A percentile compares a stretch with the other conserved stretches of the same genome.
phyloP scores from a whole-genome alignment of 2,329 filamentous ascomycete genomes.

The Stagonosporopsis tanaceti region DNA sequence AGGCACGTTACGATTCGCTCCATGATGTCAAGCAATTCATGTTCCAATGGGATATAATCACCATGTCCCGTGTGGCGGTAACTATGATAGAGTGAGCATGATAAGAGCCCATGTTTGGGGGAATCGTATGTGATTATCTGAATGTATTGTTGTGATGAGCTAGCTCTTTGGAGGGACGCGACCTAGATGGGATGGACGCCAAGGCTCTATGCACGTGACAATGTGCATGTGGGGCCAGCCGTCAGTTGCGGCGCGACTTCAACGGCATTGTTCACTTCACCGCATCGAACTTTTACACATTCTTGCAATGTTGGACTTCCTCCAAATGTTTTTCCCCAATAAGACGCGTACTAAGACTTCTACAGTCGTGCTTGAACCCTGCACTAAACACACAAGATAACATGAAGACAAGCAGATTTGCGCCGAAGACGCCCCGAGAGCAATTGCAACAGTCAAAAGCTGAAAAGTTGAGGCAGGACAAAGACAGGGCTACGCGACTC shows the following conservation, averaged over 20 bases:
- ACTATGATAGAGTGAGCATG: too few species aligned
- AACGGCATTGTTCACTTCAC: not conserved
- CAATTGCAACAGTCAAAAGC: conserved; percentile 33
- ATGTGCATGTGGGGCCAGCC: not conserved
- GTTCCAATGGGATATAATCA: too few species aligned
- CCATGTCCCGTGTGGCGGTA: too few species aligned
- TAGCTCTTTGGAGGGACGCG: too few species aligned
- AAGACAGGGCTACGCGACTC: conserved; percentile 37
- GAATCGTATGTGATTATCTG: too few species aligned
- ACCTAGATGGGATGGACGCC: too few species aligned
- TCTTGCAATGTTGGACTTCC: not conserved
- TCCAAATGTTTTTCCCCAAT: not conserved
- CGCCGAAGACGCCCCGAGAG: conserved; percentile 41
- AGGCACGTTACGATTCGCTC: too few species aligned
- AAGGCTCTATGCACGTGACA: too few species aligned
- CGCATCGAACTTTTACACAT: too few species aligned
- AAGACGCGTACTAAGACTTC: not conserved
- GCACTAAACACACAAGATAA: not conserved
- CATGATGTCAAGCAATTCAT: too few species aligned
- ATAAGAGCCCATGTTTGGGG: too few species aligned
- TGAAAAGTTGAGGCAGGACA: conserved; percentile 42
- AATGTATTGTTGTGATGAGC: too few species aligned
- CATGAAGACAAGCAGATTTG: conserved; percentile 42
- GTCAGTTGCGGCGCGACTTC: not conserved
- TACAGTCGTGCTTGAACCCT: not conserved